Base-by-base conservation (phyloP, 2,329 filamentous ascomycete genomes). In the Penicillium sp. region DNA sequence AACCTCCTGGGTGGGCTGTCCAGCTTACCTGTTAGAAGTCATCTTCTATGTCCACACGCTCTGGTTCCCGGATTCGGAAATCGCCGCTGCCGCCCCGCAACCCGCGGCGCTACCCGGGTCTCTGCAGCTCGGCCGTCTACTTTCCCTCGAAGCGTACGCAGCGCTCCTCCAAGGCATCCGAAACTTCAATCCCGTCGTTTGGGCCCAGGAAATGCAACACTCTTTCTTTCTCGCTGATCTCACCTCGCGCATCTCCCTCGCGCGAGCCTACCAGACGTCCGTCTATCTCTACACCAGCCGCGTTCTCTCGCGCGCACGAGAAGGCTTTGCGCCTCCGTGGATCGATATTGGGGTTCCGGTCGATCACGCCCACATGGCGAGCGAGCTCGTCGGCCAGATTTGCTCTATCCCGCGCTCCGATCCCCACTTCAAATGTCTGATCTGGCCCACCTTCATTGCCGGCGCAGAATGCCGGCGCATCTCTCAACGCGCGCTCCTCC, bases 161-260 rank as follows among this genome's bases (percentile, higher is more conserved):
- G 58, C 25, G 5, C 25, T n/a, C n/a, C n/a, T n/a, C n/a, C n/a
- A n/a, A n/a, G n/a, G n/a, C n/a, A n/a, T n/a, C n/a, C n/a, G n/a
- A n/a, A n/a, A n/a, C n/a, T n/a, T n/a, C n/a, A n/a, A n/a, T n/a
- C n/a, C n/a, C n/a, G n/a, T n/a, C n/a, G n/a, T 13, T 13, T 27
- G 65, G 65, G 60, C 13, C 62, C 10, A 27, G 36, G 56, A 60
- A 32, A 61, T 68, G 52, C 63, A 67, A 46, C 46, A 51, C n/a
- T 62, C 53, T 39, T 51, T 56, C 25, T 77, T 73, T 58, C 72
- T 78, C 17, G 55, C 66, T 2, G 65, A 71, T 11, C 59, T 78
- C 9, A 64, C 70, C 33, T 61, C 67, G 47, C 72, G 71, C 36
- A 70, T 79, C 35, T 64, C 65, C 36, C 70, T 77, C 2, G 76